Base-by-base conservation (phyloP, 179 eudicot species). In the Actinidia arguta region DNA sequence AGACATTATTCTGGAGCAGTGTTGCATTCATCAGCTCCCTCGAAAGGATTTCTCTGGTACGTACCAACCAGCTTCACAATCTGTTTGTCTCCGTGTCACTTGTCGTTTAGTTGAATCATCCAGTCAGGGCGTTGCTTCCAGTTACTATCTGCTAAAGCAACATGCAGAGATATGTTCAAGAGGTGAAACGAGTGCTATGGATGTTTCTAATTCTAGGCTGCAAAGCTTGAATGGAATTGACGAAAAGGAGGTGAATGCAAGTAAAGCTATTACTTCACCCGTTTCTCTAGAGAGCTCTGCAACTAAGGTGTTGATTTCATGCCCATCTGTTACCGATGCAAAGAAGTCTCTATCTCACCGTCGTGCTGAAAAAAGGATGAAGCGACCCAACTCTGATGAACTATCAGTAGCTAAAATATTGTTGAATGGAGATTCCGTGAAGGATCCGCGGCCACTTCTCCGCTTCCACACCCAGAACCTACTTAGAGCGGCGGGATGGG, bases 101-200 rank as follows among this genome's bases (percentile, higher is more conserved):
- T 90, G 91, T 85, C 92, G 88, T 81, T 83, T 96, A 79, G 98
- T 95, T 83, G 98, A 96, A 88, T 95, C 98, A 71, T 91, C 92
- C 39, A 81, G 83, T 36, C 83, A 85, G 76, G 92, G 94, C 22
- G 81, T 96, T 79, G 89, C 82, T 75, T 91, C 92, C 80, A 93
- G 96, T 71, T 89, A 89, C 78, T 96, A 91, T 86, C 85, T 92
- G 83, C 85, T 91, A 58, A 93, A 93, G 82, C 89, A 85, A 74
- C 82, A 77, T 80, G 79, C 80, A 75, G 90, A 83, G 72, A 71
- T 78, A n/a, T 83, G 73, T 73, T 81, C 64, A 87, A 83, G 77
- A 59, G 74, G 78, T 54, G 81, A 83, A 75, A 73, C 82, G 64
- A 75, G 83, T 75, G 92, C 77, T 51, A 78, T 51, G 68, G 82